phyloP scores from a whole-genome alignment of 2,329 filamentous ascomycete genomes.

The Cucurbitaria berberidis region DNA sequence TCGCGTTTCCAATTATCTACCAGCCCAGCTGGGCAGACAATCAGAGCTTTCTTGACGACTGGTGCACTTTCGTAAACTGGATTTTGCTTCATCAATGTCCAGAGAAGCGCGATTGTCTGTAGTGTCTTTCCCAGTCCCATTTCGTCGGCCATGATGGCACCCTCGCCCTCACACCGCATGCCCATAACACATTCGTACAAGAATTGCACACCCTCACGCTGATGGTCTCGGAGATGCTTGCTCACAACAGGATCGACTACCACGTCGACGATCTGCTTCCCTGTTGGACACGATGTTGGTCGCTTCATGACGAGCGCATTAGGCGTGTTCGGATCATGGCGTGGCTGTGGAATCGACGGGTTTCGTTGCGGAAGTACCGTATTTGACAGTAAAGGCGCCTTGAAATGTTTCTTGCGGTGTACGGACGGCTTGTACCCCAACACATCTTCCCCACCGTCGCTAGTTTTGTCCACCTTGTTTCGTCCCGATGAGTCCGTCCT shows the following conservation, averaged over 20 bases:
- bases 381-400: conserved; percentile 64
- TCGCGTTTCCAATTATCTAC: conserved; percentile 77
- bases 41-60: conserved; percentile 72
- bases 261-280: conserved; percentile 73
- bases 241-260: conserved; percentile 71
- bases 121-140: conserved; percentile 79
- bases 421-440: conserved; percentile 45
- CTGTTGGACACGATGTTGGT: conserved; percentile 61
- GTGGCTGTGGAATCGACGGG: conserved; percentile 60
- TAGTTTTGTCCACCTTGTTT: neutral
- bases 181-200: conserved; percentile 80
- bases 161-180: conserved; percentile 69
- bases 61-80: conserved; percentile 65
- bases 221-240: conserved; percentile 69
- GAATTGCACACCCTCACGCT: conserved; percentile 72
- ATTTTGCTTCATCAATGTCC: conserved; percentile 76
- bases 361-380: conserved; percentile 58
- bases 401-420: conserved; percentile 61
- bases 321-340: conserved; percentile 66
- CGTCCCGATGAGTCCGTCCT: conserved; percentile 13
- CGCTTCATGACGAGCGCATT: conserved; percentile 72
- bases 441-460: conserved; percentile 45
- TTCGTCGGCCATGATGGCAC: conserved; percentile 75
- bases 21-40: conserved; percentile 74
- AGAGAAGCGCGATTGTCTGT: conserved; percentile 73